Base-by-base conservation (phyloP, 139 green algal genomes). In the Tetraselmis striata region DNA sequence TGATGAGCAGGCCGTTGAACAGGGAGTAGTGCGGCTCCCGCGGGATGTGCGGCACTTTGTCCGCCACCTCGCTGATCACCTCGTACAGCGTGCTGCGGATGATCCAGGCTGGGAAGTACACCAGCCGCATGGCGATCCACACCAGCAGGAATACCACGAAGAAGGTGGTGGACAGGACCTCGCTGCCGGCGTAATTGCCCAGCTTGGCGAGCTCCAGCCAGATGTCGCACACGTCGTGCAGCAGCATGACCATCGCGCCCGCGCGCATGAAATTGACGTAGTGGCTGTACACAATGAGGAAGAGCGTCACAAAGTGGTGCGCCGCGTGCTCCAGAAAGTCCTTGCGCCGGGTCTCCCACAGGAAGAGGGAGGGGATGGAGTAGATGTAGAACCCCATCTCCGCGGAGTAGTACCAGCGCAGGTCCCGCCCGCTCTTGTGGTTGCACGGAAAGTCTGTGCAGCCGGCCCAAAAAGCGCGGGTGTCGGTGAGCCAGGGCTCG, bases 171-270 rank as follows among this genome's bases (percentile, higher is more conserved):
- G 87, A 85, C 1, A 85, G 11, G 0, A 29, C 1, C 28, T 92
- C 81, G 1, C 82, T 29, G 26, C 91, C 77, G 18, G 87, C 85
- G 76, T 96, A 96, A 27, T 86, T 84, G 1, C 83, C 82, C 77
- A 97, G 91, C 88, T 97, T 97, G n/a, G 93, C 93, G 1, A 81
- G 59, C 83, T 98, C 94, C 79, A 98, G 82, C 82, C 95, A 96
- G 29, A 97, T 94, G 87, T 98, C 94, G 25, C 92, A 96, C 29
- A 93, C 82, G 83, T 98, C 94, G 77, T 98, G 94, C 25, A 94
- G 83, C 74, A 97, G 82, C 82, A 97, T 93, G 30, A 97, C 86
- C 79, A 96, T 92, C 0, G 92, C 84, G n/a, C 94, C 94, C 25
- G 94, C 85, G 29, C 91, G 90, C 1, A 89, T 94, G 76, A 96